phyloP scores from a whole-genome alignment of 345 rosid species.

The Acer saccharum region DNA sequence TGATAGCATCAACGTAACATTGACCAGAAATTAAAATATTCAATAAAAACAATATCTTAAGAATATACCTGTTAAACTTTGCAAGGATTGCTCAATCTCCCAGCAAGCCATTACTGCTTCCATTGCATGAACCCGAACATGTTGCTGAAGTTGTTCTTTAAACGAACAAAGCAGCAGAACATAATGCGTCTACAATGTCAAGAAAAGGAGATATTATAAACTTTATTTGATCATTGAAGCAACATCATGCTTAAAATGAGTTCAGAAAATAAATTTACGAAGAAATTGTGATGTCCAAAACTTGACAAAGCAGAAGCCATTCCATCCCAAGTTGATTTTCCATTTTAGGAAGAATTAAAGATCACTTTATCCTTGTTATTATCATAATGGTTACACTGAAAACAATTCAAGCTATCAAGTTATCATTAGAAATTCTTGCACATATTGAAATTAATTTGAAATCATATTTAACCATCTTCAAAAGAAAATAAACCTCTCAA shows the following conservation, averaged over 20 bases:
- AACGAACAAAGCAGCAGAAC: slow-evolving; percentile 89
- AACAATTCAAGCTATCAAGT: too few species aligned
- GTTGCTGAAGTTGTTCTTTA: slow-evolving; percentile 97
- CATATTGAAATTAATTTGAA: too few species aligned
- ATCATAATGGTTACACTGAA: too few species aligned
- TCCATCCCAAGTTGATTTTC: too few species aligned
- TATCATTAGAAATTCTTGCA: too few species aligned
- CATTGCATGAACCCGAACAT: slow-evolving; percentile 99
- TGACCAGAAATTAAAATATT: not conserved
- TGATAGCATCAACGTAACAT: not conserved
- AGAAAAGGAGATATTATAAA: slow-evolving; percentile 18
- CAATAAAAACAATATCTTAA: not conserved
- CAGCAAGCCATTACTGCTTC: slow-evolving; percentile 99
- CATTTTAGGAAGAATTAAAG: too few species aligned
- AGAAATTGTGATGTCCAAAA: too few species aligned
- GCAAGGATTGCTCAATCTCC: slow-evolving; percentile 97
- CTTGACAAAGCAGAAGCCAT: too few species aligned
- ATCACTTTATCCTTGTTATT: too few species aligned
- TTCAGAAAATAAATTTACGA: not conserved
- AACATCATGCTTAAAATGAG: not conserved
- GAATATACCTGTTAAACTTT: slow-evolving; percentile 81
- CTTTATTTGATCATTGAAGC: not conserved
- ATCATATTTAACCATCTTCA: too few species aligned
- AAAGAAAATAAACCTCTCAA: too few species aligned
- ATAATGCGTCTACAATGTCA: slow-evolving; percentile 71